phyloP scores from a whole-genome alignment of 305 asterid species.

The Plantago rigida region DNA sequence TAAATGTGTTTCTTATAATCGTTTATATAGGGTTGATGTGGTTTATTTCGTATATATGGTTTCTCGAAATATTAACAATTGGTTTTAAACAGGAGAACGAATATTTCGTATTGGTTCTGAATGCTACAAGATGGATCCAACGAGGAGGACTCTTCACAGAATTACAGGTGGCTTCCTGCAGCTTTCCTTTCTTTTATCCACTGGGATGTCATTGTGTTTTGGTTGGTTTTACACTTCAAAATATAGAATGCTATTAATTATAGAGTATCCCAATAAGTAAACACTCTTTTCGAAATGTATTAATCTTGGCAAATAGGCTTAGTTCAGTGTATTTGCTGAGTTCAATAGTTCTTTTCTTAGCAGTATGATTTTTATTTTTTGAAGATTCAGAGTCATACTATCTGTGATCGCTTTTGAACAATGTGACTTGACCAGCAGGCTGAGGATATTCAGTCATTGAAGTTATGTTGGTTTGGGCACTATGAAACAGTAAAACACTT shows the following conservation, averaged over 20 bases:
- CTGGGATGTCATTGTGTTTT: constrained; percentile 20
- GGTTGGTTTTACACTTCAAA: constrained; percentile 4
- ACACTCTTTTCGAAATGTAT: constrained; percentile 5
- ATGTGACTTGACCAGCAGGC: too few species aligned
- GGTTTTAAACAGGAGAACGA: constrained; percentile 66
- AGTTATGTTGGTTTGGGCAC: too few species aligned
- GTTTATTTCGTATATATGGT: constrained; percentile 20
- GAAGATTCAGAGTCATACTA: too few species aligned
- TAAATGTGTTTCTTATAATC: constrained; percentile 5
- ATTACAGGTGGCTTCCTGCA: constrained; percentile 56
- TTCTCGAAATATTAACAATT: constrained; percentile 23
- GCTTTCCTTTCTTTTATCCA: constrained; percentile 19
- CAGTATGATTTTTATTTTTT: too few species aligned
- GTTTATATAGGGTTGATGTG: constrained; percentile 12
- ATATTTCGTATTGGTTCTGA: constrained; percentile 84
- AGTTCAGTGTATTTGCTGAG: not conserved
- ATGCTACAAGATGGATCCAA: constrained; percentile 84
- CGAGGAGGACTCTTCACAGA: constrained; percentile 75
- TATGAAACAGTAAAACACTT: too few species aligned
- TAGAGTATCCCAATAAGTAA: constrained; percentile 17
- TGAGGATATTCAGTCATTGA: too few species aligned
- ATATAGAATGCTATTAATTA: constrained; percentile 1
- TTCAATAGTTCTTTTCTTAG: not conserved
- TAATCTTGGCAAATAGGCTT: too few species aligned
- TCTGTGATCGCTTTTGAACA: too few species aligned